Conservation (phyloP, 441 rosid genomes). For the Populus trichocarpa region DNA sequence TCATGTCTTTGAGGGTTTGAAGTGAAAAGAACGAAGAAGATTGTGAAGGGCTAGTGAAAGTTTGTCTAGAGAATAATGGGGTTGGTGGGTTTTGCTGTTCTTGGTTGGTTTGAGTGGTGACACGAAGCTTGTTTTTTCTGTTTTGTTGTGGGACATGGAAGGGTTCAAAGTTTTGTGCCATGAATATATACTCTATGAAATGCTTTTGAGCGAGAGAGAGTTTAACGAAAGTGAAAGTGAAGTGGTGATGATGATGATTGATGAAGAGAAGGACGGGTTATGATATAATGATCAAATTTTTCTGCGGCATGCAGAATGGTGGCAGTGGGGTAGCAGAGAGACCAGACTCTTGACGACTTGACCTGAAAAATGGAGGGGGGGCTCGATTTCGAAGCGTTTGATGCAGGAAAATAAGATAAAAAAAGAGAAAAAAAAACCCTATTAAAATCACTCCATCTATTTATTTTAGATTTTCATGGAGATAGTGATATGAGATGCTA, state of each 20-base stretch:
- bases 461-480: too few species aligned
- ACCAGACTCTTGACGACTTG: background rate
- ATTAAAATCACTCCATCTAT: too few species aligned
- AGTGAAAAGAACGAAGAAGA: slow-evolving; percentile 1
- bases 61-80: background rate
- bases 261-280: slow-evolving; percentile 1
- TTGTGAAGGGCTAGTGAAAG: background rate
- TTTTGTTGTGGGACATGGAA: slow-evolving; percentile 27
- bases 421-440: too few species aligned
- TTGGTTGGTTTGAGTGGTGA: slow-evolving; percentile 16
- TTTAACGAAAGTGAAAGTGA: background rate
- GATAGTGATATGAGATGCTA: too few species aligned
- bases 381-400: background rate
- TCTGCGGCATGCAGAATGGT: background rate
- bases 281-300: background rate
- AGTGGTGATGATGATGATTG: slow-evolving; percentile 1
- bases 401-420: too few species aligned
- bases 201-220: background rate
- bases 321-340: background rate
- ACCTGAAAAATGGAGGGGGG: background rate
- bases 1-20: slow-evolving; percentile 5
- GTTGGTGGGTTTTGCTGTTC: slow-evolving; percentile 13
- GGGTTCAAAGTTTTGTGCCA: slow-evolving; percentile 30
- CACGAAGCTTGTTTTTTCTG: background rate
- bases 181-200: background rate